phyloP scores from a whole-genome alignment of 2,329 filamentous ascomycete species.

The Aspergillus quadrilineatus region DNA sequence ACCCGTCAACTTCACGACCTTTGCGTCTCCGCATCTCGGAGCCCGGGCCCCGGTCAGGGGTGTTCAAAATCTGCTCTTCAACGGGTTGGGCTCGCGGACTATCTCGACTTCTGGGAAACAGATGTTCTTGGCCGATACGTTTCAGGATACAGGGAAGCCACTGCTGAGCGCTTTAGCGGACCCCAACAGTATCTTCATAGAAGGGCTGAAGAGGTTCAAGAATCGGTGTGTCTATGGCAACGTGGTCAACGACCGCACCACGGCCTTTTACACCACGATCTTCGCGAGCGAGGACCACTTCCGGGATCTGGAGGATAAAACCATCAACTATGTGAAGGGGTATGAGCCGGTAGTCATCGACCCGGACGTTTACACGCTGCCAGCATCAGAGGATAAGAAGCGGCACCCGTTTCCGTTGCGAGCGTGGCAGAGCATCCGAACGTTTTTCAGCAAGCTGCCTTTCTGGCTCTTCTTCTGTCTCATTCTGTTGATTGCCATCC shows the following conservation, averaged over 20 bases:
- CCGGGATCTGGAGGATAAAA: slow-evolving; percentile 63
- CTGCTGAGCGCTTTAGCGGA: slow-evolving; percentile 80
- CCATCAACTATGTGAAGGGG: slow-evolving; percentile 70
- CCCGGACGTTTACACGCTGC: slow-evolving; percentile 31
- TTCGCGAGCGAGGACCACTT: slow-evolving; percentile 79
- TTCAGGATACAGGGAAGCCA: slow-evolving; percentile 77
- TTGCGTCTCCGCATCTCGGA: slow-evolving; percentile 81
- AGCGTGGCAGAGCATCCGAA: slow-evolving; percentile 35
- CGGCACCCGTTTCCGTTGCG: slow-evolving; percentile 27
- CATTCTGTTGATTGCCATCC: slow-evolving; percentile 71
- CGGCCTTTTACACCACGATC: slow-evolving; percentile 77
- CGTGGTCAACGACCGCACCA: slow-evolving; percentile 79
- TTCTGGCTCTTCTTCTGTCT: slow-evolving; percentile 64
- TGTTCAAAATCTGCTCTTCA: slow-evolving; percentile 68
- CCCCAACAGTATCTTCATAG: slow-evolving; percentile 79
- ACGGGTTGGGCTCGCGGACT: slow-evolving; percentile 77
- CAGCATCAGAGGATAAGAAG: slow-evolving; percentile 25
- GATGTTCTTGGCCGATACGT: slow-evolving; percentile 81
- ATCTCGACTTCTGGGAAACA: slow-evolving; percentile 82
- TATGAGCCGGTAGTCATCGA: slow-evolving; percentile 77
- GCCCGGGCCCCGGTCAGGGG: slow-evolving; percentile 68
- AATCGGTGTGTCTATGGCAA: slow-evolving; percentile 80
- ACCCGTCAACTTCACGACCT: slow-evolving; percentile 92
- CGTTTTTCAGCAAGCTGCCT: slow-evolving; percentile 56
- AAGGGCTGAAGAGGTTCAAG: slow-evolving; percentile 72